phyloP scores from a whole-genome alignment of 768 basidiomycete species.

The Coprinellus micaceus region DNA sequence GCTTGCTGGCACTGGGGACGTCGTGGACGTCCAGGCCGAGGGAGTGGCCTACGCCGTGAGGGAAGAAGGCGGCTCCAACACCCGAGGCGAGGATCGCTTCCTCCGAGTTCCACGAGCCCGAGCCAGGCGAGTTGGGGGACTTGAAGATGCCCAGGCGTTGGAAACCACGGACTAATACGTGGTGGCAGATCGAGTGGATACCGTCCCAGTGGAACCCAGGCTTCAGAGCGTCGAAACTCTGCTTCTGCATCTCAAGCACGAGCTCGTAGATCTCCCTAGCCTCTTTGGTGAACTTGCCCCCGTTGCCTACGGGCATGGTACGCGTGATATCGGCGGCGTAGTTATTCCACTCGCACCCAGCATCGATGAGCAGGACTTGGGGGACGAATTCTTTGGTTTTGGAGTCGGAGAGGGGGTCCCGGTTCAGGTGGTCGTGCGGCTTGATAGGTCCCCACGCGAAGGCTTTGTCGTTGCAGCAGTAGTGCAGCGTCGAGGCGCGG shows the following conservation, averaged over 20 bases:
- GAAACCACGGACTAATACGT: slow-evolving; percentile 77
- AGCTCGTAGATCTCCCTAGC: slow-evolving; percentile 81
- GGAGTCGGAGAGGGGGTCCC: slow-evolving; percentile 40
- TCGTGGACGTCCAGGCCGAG: slow-evolving; percentile 95
- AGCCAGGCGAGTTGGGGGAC: slow-evolving; percentile 41
- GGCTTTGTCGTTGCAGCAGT: slow-evolving; percentile 88
- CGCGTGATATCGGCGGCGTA: slow-evolving; percentile 61
- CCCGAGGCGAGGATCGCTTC: slow-evolving; percentile 74
- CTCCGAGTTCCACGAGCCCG: slow-evolving; percentile 57
- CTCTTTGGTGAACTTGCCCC: slow-evolving; percentile 81
- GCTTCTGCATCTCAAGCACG: slow-evolving; percentile 88
- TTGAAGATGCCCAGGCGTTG: slow-evolving; percentile 83
- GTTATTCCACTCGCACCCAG: slow-evolving; percentile 82
- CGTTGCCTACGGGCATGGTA: slow-evolving; percentile 91
- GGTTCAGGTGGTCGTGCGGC: slow-evolving; percentile 52
- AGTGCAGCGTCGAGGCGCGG: slow-evolving; percentile 87
- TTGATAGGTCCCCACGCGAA: slow-evolving; percentile 81
- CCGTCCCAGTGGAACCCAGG: slow-evolving; percentile 90
- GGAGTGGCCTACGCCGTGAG: slow-evolving; percentile 89
- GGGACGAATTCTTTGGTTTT: slow-evolving; percentile 44
- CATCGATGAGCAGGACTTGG: slow-evolving; percentile 87
- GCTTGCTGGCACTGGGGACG: slow-evolving; percentile 78
- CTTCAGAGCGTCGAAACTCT: slow-evolving; percentile 63
- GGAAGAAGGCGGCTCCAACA: slow-evolving; percentile 84
- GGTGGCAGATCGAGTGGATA: slow-evolving; percentile 81